Percentiles rank a stretch among this genome's conserved stretches.
Conservation (phyloP, 331 rosid species). For the Quercus lobata region DNA sequence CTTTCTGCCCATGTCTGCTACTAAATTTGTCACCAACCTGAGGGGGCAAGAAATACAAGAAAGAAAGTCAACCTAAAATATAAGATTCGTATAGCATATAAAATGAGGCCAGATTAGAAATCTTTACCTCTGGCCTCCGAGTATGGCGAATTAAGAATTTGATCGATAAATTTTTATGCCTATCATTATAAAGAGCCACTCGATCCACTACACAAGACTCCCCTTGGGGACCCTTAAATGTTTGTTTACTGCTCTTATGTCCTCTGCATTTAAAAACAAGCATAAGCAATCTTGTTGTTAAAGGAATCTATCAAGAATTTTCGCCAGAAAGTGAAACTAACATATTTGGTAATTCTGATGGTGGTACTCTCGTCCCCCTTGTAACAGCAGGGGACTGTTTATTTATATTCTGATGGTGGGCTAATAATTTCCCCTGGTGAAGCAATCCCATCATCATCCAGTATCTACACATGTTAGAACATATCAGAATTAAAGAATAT, state of each 20-base stretch:
- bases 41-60: slow-evolving; percentile 15
- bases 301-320: not conserved
- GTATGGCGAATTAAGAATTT: slow-evolving; percentile 80
- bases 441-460: too few species aligned
- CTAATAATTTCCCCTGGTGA: too few species aligned
- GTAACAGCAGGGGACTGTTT: too few species aligned
- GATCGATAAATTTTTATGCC: slow-evolving; percentile 58
- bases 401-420: too few species aligned
- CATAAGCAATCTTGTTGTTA: slow-evolving; percentile 6
- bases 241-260: slow-evolving; percentile 35
- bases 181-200: slow-evolving; percentile 79
- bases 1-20: slow-evolving; percentile 72
- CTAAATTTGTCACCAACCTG: too few species aligned
- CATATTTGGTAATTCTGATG: slow-evolving; percentile 56
- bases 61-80: slow-evolving; percentile 14
- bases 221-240: slow-evolving; percentile 66
- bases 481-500: too few species aligned
- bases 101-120: slow-evolving; percentile 7
- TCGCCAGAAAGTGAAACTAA: slow-evolving; percentile 12
- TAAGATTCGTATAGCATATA: not conserved
- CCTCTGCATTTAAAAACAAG: slow-evolving; percentile 46
- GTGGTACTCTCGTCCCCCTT: too few species aligned
- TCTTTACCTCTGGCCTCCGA: slow-evolving; percentile 89
- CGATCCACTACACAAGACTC: slow-evolving; percentile 84
- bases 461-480: too few species aligned